Evolutionary conservation across 2,329 filamentous ascomycete genomes (phyloP).

Genomic region (Sarocladiaceae sp.): DNA sequence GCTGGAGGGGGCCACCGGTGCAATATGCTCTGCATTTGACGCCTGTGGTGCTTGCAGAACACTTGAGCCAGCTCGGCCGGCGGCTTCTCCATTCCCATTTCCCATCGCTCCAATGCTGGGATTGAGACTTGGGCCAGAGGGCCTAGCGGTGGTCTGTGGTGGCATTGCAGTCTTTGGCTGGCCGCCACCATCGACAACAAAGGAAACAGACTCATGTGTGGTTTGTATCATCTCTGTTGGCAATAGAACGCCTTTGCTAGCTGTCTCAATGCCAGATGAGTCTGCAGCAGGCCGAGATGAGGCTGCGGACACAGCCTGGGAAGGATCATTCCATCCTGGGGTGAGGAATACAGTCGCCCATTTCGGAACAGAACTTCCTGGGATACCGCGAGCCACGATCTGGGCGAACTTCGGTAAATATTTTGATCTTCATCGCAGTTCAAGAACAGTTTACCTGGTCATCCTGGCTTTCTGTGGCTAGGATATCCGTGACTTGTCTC

Average conservation of each 20-base stretch:
- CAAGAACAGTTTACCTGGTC: neutral
- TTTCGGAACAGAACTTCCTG: neutral
- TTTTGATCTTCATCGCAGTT: too few relatives aligned
- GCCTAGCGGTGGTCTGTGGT: neutral
- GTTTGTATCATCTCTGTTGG: neutral
- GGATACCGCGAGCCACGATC: neutral
- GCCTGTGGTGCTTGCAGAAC: too few relatives aligned
- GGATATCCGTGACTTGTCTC: neutral
- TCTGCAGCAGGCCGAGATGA: too few relatives aligned
- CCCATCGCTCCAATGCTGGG: slow-evolving; percentile 2
- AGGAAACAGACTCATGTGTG: neutral
- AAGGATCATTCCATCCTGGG: neutral
- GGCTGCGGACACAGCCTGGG: too few relatives aligned
- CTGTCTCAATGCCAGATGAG: too few relatives aligned
- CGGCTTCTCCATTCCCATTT: too few relatives aligned
- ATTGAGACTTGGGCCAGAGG: slow-evolving; percentile 1
- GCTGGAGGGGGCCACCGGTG: too few relatives aligned
- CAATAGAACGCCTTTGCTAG: too few relatives aligned
- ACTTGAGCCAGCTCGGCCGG: too few relatives aligned
- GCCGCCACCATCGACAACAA: neutral
- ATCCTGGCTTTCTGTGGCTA: neutral
- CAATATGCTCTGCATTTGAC: too few relatives aligned
- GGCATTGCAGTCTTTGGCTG: neutral
- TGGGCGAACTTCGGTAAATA: too few relatives aligned
- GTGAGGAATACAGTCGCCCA: neutral